Conservation (phyloP, 2,329 filamentous ascomycete genomes). For the Dryadomyces sulphureus region DNA sequence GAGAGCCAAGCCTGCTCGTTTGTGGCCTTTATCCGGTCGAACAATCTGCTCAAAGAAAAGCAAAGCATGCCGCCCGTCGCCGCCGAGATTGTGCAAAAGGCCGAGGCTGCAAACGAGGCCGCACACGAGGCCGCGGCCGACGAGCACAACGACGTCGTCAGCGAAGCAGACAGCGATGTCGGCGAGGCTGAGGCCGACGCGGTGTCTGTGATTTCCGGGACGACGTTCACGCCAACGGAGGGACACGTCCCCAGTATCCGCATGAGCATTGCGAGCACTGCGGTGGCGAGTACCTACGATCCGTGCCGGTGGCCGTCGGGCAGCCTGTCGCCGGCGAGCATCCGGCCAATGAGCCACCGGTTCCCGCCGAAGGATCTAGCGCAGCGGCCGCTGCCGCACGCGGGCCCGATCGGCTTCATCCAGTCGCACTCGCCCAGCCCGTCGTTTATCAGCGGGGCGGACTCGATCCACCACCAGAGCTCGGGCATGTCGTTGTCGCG, state of each 20-base stretch:
- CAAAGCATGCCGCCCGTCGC: slow-evolving; percentile 7
- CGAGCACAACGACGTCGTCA: not conserved
- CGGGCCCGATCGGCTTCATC: too few species aligned
- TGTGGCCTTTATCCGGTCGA: slow-evolving; percentile 42
- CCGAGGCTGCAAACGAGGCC: not conserved
- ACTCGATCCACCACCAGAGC: not conserved
- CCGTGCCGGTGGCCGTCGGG: too few species aligned
- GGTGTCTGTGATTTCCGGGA: slow-evolving; percentile 17
- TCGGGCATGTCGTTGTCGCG: slow-evolving; percentile 10
- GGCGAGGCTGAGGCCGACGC: slow-evolving; percentile 1
- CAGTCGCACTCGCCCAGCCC: slow-evolving; percentile 8
- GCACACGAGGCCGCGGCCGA: not conserved
- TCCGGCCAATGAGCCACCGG: too few species aligned
- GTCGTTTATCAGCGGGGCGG: slow-evolving; percentile 15
- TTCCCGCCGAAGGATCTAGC: too few species aligned
- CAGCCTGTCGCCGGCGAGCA: not conserved
- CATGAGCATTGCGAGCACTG: slow-evolving; percentile 11
- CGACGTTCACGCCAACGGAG: slow-evolving; percentile 15
- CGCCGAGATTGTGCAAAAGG: not conserved
- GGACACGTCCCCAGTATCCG: slow-evolving; percentile 9
- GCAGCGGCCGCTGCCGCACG: too few species aligned
- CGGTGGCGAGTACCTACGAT: slow-evolving; percentile 5
- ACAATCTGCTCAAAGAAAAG: slow-evolving; percentile 30
- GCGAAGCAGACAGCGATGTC: slow-evolving; percentile 5
- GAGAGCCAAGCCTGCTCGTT: slow-evolving; percentile 43